These are phyloP conservation scores for Fomes fomentarius DNA, from an alignment of 1,284 basidiomycete genomes.

Conservation along the genomic window DNA sequence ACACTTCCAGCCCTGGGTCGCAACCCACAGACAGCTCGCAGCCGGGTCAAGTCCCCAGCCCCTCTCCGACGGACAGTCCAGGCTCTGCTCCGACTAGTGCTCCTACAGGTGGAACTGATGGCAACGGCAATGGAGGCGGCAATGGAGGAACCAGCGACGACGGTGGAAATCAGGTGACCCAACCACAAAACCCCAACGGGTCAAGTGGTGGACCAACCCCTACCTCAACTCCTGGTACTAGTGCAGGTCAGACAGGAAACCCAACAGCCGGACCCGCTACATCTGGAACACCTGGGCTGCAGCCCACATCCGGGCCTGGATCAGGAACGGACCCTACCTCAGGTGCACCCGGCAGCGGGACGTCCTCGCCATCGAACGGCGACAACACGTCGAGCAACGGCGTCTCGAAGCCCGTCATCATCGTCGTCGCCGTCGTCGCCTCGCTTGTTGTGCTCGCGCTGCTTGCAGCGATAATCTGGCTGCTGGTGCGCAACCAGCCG, in stretches of 20 bases:
- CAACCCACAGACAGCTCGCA: too few species aligned
- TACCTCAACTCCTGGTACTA: background rate
- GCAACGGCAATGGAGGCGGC: too few species aligned
- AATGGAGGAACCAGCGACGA: too few species aligned
- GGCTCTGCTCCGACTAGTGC: too few species aligned
- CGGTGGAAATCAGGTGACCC: too few species aligned
- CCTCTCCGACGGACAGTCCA: background rate
- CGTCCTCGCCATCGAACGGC: constrained; percentile 1
- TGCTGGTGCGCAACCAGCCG: constrained; percentile 21
- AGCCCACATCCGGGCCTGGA: too few species aligned
- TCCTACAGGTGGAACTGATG: too few species aligned
- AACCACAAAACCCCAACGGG: too few species aligned
- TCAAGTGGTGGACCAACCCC: too few species aligned
- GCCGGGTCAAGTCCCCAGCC: background rate
- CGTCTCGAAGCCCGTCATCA: constrained; percentile 31
- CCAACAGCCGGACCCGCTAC: background rate
- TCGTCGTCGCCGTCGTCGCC: constrained; percentile 30
- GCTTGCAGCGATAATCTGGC: constrained; percentile 21
- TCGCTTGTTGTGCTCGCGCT: constrained; percentile 28
- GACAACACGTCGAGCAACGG: constrained; percentile 3
- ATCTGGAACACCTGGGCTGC: background rate
- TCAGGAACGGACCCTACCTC: too few species aligned
- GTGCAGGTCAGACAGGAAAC: too few species aligned
- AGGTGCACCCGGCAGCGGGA: background rate
- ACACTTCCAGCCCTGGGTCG: too few species aligned